Percentiles rank a stretch among this genome's conserved stretches.
Evolutionary conservation across 257 asterid species (phyloP).

Genomic region (Lycium ferocissimum): DNA sequence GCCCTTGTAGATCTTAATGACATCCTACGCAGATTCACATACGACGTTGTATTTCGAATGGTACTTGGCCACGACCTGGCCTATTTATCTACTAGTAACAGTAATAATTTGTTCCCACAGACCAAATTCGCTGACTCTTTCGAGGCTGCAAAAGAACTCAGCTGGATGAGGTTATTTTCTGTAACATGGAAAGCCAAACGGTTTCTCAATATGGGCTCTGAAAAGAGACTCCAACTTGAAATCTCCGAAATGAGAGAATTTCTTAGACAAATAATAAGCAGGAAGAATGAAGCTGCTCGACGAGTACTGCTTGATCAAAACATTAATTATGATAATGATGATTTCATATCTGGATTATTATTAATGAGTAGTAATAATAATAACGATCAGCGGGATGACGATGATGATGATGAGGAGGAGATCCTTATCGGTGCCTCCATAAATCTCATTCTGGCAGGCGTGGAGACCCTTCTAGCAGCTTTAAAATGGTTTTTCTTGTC

Average conservation of each 20-base stretch:
- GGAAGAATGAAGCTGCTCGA: neutral
- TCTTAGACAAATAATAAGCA: neutral
- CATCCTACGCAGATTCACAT: constrained; percentile 9
- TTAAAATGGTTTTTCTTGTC: constrained; percentile 13
- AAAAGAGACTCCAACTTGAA: neutral
- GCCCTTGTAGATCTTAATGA: neutral
- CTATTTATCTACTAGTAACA: neutral
- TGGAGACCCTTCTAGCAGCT: neutral
- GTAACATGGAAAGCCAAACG: constrained; percentile 3
- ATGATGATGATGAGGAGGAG: neutral
- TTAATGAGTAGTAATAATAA: too few relatives aligned
- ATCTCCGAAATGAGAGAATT: neutral
- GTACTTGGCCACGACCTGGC: constrained; percentile 4
- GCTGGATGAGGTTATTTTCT: neutral
- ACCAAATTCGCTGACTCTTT: neutral
- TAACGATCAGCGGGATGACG: too few relatives aligned
- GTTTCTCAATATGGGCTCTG: neutral
- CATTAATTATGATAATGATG: neutral
- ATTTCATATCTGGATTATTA: neutral
- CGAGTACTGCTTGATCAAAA: too few relatives aligned
- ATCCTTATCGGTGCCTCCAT: neutral
- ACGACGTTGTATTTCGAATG: neutral
- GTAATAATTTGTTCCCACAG: too few relatives aligned
- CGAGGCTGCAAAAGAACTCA: neutral
- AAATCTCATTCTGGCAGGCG: neutral